A percentile compares a stretch with the other conserved stretches of the same genome.
These are phyloP conservation scores for Prototheca wickerhamii DNA, from an alignment of 163 green algal genomes.

Conservation along the genomic window DNA sequence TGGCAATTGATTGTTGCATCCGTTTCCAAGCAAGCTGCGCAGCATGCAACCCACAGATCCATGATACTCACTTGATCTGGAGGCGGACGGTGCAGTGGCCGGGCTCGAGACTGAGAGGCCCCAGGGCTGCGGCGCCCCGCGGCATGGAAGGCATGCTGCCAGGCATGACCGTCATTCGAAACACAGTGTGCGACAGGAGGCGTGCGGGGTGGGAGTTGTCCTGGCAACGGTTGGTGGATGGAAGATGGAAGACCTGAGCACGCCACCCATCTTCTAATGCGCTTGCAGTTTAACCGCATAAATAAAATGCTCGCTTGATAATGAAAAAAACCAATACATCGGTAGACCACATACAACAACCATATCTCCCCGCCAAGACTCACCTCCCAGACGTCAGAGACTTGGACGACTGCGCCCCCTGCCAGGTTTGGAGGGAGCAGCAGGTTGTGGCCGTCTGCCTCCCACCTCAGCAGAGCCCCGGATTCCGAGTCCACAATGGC, in stretches of 20 bases:
- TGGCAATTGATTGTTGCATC: background rate
- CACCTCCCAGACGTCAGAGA: slow-evolving; percentile 1
- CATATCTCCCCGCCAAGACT: background rate
- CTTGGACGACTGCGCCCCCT: slow-evolving; percentile 34
- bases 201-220: slow-evolving; percentile 44
- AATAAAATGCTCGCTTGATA: background rate
- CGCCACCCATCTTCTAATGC: background rate
- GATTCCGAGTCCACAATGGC: slow-evolving; percentile 39
- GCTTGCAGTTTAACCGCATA: background rate
- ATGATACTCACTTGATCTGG: slow-evolving; percentile 33
- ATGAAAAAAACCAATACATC: slow-evolving; percentile 2
- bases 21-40: background rate
- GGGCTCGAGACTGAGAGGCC: slow-evolving; percentile 5
- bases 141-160: slow-evolving; percentile 4
- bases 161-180: slow-evolving; percentile 41
- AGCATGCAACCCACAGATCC: background rate
- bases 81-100: slow-evolving; percentile 39
- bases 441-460: slow-evolving; percentile 28
- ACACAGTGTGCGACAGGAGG: slow-evolving; percentile 42
- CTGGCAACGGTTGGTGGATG: slow-evolving; percentile 23
- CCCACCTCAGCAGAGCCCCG: slow-evolving; percentile 34
- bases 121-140: background rate
- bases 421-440: slow-evolving; percentile 32
- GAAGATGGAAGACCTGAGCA: background rate
- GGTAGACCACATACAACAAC: slow-evolving; percentile 14